Evolutionary conservation across 1,284 basidiomycete species (phyloP).

Genomic region (Apiotrichum brassicae): DNA sequence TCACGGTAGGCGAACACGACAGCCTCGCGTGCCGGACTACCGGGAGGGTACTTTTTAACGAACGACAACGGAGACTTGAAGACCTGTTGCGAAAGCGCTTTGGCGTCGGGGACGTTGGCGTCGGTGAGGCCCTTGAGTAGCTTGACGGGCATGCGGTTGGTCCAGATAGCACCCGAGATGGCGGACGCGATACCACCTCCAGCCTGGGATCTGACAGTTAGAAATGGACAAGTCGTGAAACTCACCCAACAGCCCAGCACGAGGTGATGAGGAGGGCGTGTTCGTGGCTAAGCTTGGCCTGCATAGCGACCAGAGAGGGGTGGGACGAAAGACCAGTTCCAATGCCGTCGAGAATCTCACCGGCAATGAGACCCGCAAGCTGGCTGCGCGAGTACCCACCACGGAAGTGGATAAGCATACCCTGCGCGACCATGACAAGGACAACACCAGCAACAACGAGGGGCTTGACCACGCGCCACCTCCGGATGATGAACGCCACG

Average conservation of each 20-base stretch:
- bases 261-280: slow-evolving; percentile 16
- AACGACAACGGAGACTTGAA: slow-evolving; percentile 40
- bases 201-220: slow-evolving; percentile 8
- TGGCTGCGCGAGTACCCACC: slow-evolving; percentile 31
- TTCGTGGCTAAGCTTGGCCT: slow-evolving; percentile 18
- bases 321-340: slow-evolving; percentile 46
- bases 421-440: slow-evolving; percentile 38
- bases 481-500: slow-evolving; percentile 41
- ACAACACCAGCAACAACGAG: slow-evolving; percentile 40
- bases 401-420: slow-evolving; percentile 47
- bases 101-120: slow-evolving; percentile 23
- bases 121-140: slow-evolving; percentile 12
- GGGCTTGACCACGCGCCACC: slow-evolving; percentile 44
- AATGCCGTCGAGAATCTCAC: slow-evolving; percentile 47
- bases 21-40: slow-evolving; percentile 38
- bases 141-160: slow-evolving; percentile 24
- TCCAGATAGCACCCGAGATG: slow-evolving; percentile 45
- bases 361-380: slow-evolving; percentile 42
- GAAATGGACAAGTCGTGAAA: not conserved
- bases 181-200: slow-evolving; percentile 39
- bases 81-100: slow-evolving; percentile 25
- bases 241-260: slow-evolving; percentile 11
- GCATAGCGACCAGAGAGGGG: slow-evolving; percentile 24
- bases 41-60: slow-evolving; percentile 34
- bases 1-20: slow-evolving; percentile 35